Base-by-base conservation (phyloP, 2,329 filamentous ascomycete species). In the Cladosporium sp. region DNA sequence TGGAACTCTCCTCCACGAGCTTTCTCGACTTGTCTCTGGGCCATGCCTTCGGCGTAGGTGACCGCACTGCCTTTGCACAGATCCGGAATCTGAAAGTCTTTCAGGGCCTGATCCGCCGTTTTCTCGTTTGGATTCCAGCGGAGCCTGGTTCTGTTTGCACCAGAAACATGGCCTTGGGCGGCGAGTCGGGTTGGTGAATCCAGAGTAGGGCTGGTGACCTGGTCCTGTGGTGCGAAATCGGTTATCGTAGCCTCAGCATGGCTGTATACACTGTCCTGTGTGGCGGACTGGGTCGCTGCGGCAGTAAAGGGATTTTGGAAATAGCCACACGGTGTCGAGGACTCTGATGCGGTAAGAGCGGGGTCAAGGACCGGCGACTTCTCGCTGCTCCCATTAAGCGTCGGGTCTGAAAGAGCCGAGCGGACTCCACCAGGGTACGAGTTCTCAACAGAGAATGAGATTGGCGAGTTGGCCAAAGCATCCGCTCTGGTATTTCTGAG, bases 1-100 rank as follows among this genome's bases (percentile, higher is more conserved):
- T 58, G 59, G 54, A 75, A 76, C 18, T 63, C 54, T 6, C 72
- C 73, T 19, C 63, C 59, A 50, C 70, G 62, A 54, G 70, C 69
- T 42, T 68, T 65, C 41, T 61, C 63, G 1, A 73, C 60, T 56
- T 74, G 70, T 48, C 73, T 66, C 49, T 72, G 55, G 41, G 66
- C 58, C 19, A 59, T 57, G 9, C 62, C 59, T 2, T 55, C 46
- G 13, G 58, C 59, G 50, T 61, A 67, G 33, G 48, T 59, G 8
- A 65, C 54, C 9, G 55, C 50, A 51, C 61, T 62, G 9, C 55
- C 59, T 6, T 52, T 35, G 33, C 57, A 61, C n/a, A 59, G 18
- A 4, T 59, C 54, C 1, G 64, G 63, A 4, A 57, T 16, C 40
- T 54, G 31, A 35, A 63, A 65, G 2, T 53, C 38, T 32, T 57